Conservation (phyloP, 2,329 filamentous ascomycete species). For the Stagonosporopsis tanaceti region DNA sequence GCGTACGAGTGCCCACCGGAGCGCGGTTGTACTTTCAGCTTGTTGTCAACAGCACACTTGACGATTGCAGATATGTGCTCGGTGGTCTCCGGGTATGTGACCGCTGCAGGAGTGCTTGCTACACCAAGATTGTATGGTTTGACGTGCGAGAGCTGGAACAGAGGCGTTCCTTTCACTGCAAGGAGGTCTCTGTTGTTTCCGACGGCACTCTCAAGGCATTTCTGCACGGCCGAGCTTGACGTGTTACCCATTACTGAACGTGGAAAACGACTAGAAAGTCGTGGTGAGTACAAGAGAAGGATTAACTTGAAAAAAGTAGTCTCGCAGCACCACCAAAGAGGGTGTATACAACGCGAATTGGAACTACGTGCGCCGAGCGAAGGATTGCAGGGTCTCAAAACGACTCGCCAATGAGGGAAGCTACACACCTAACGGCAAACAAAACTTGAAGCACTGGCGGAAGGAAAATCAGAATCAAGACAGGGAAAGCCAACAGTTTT, state of each 20-base stretch:
- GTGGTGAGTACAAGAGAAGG: neutral
- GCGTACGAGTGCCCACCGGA: conserved; percentile 72
- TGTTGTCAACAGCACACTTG: conserved; percentile 63
- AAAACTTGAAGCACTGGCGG: conserved; percentile 1
- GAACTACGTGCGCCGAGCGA: conserved; percentile 14
- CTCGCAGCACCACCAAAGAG: neutral
- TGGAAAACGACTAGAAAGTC: neutral
- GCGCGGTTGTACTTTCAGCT: conserved; percentile 66
- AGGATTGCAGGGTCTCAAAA: conserved; percentile 11
- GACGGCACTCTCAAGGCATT: conserved; percentile 41
- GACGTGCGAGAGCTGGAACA: conserved; percentile 44
- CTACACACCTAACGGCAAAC: neutral
- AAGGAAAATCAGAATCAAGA: neutral
- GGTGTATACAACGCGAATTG: neutral
- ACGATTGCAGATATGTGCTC: conserved; percentile 65
- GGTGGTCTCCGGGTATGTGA: conserved; percentile 62
- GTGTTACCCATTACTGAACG: conserved; percentile 39
- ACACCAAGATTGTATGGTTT: conserved; percentile 51
- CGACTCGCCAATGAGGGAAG: conserved; percentile 7
- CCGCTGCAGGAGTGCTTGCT: conserved; percentile 58
- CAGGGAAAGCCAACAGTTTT: neutral
- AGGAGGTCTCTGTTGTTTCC: conserved; percentile 34
- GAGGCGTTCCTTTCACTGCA: conserved; percentile 32
- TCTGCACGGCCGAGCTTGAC: conserved; percentile 36
- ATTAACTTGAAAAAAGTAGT: neutral